Base-by-base conservation (phyloP, 116 monocot genomes). In the Zostera marina region DNA sequence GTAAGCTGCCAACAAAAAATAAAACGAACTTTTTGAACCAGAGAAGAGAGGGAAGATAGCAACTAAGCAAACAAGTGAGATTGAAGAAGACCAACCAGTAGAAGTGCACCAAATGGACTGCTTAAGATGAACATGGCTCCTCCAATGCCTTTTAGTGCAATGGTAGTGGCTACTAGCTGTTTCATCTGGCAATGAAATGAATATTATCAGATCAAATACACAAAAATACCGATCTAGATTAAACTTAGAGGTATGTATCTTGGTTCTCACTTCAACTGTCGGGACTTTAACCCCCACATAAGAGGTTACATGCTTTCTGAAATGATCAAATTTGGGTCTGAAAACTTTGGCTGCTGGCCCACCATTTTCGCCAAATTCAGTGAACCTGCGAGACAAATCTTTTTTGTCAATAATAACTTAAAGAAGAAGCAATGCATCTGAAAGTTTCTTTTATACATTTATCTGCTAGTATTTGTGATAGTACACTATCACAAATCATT, bases 291-390 rank as follows among this genome's bases (percentile, higher is more conserved):
- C 14, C 25, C 81, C 85, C 10, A 73, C 8, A 58, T 70, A 54
- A 19, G 76, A 52, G 14, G 76, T 63, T 40, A 73, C 64, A 49
- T 75, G 74, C 54, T 70, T 72, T 11, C 40, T 59, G 51, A 85
- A 77, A 19, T 57, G 54, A 54, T 85, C 69, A 63, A 70, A 82
- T 47, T 85, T 91, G 58, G 91, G 91, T 26, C 48, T 70, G 21
- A 91, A 74, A 17, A 77, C 79, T 54, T 85, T 85, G 17, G 82
- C 85, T 54, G 91, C 91, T 26, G 91, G 85, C 17, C 91, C 91
- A 54, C 91, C 91, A 77, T 85, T 73, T 41, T 61, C 68, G 43
- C 91, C 91, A 58, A 82, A 85, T 85, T 91, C 91, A 65, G 21
- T 73, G 71, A 79, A 85, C 73, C 91, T 91, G 64, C 20, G 32